Percentiles rank a stretch among this genome's conserved stretches.
phyloP scores from a whole-genome alignment of 108 stramenopile species.

The Schizochytrium sp. region DNA sequence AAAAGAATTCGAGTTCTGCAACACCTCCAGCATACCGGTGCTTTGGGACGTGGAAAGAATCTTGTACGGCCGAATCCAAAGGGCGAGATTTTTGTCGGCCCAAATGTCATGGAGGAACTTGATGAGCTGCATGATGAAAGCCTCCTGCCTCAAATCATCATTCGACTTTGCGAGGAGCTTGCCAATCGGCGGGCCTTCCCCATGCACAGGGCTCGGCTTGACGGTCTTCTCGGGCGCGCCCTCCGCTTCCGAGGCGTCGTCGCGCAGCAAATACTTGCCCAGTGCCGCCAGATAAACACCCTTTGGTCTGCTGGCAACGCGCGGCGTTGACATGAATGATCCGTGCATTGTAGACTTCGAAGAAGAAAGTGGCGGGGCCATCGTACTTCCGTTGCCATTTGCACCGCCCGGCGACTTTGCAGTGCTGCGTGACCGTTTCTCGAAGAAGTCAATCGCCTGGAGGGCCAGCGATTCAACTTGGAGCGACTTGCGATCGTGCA shows the following conservation, averaged over 20 bases:
- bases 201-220: background rate
- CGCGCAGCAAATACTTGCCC: conserved; percentile 37
- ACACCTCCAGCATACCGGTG: conserved; percentile 83
- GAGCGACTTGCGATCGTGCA: background rate
- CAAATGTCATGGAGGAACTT: conserved; percentile 89
- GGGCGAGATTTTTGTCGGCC: conserved; percentile 61
- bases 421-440: background rate
- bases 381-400: too few species aligned
- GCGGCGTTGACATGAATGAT: conserved; percentile 57
- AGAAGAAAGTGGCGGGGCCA: too few species aligned
- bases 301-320: conserved; percentile 39
- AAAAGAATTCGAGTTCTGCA: conserved; percentile 83
- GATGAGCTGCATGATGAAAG: conserved; percentile 75
- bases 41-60: conserved; percentile 69
- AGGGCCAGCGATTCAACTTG: background rate
- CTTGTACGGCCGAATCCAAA: conserved; percentile 91
- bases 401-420: too few species aligned
- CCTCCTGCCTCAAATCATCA: conserved; percentile 59
- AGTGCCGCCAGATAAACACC: conserved; percentile 73
- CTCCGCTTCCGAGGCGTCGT: conserved; percentile 34
- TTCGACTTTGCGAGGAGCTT: conserved; percentile 80
- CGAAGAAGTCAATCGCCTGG: background rate
- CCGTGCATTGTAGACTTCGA: conserved; percentile 52
- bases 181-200: background rate
- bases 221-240: background rate